Percentiles rank a stretch among this genome's conserved stretches.
phyloP scores from a whole-genome alignment of 176 grass and related monocot species.

The Neostapfia colusana region DNA sequence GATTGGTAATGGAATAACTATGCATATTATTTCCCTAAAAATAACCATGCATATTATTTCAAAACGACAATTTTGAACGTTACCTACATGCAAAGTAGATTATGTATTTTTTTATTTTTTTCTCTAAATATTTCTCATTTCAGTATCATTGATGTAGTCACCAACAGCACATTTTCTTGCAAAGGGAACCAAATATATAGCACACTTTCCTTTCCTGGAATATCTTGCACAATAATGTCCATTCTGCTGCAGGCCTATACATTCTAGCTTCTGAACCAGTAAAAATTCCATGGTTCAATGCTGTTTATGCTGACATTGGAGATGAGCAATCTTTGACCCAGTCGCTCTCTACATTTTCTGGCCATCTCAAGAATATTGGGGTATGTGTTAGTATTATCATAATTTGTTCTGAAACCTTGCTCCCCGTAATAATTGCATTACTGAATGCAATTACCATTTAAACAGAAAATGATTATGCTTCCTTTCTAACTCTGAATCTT shows the following conservation, averaged over 20 bases:
- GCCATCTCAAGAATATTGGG: constrained; percentile 73
- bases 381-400: constrained; percentile 46
- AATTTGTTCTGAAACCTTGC: constrained; percentile 2
- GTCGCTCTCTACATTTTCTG: constrained; percentile 83
- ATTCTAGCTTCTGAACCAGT: constrained; percentile 78
- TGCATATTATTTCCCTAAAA: background rate
- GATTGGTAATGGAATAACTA: constrained; percentile 47
- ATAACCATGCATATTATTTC: background rate
- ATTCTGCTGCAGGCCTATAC: constrained; percentile 62
- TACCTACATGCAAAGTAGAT: background rate
- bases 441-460: background rate
- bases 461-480: background rate
- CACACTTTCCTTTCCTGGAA: background rate
- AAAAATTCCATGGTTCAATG: constrained; percentile 85
- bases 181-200: constrained; percentile 20
- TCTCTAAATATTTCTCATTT: constrained; percentile 14
- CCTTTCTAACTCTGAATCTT: constrained; percentile 25
- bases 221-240: constrained; percentile 32
- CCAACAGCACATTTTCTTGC: constrained; percentile 11
- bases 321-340: constrained; percentile 82
- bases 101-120: background rate
- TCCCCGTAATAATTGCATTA: background rate
- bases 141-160: constrained; percentile 1
- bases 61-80: background rate
- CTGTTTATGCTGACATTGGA: constrained; percentile 84